A percentile compares a stretch with the other conserved stretches of the same genome.
Conservation (phyloP, 305 asterid genomes). For the Rubia occidens region DNA sequence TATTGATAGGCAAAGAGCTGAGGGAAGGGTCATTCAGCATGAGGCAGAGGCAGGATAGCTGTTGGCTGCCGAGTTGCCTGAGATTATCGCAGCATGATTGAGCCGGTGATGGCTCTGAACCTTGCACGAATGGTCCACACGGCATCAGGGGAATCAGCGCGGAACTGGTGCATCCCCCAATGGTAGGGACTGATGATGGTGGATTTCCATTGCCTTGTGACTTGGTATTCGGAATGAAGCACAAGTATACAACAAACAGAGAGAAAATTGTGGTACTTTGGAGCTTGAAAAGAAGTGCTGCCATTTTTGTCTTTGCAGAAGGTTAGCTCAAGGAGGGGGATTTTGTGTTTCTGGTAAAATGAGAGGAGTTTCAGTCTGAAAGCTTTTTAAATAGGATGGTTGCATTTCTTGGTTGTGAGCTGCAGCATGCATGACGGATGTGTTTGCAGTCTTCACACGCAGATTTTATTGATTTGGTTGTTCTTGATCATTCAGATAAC, state of each 20-base stretch:
- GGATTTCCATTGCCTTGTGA: conserved; percentile 17
- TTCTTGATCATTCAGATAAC: conserved; percentile 5
- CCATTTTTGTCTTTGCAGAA: conserved; percentile 8
- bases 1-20: conserved; percentile 43
- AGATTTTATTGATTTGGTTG: not conserved
- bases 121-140: conserved; percentile 61
- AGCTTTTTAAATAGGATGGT: conserved; percentile 8
- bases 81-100: conserved; percentile 46
- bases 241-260: not conserved
- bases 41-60: conserved; percentile 44
- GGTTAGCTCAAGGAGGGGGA: not conserved
- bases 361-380: not conserved
- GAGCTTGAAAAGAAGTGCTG: conserved; percentile 1
- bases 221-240: conserved; percentile 6
- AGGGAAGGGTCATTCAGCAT: conserved; percentile 38
- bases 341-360: not conserved
- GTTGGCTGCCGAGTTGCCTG: conserved; percentile 30
- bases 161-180: conserved; percentile 33
- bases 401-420: conserved; percentile 12
- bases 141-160: conserved; percentile 43
- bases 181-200: conserved; percentile 19
- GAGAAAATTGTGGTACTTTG: not conserved
- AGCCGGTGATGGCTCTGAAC: conserved; percentile 35
- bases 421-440: conserved; percentile 21
- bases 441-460: conserved; percentile 14